Evolutionary conservation across 192 early-diverging fungal species (phyloP).

Genomic region (Backusella liffmaniae): DNA sequence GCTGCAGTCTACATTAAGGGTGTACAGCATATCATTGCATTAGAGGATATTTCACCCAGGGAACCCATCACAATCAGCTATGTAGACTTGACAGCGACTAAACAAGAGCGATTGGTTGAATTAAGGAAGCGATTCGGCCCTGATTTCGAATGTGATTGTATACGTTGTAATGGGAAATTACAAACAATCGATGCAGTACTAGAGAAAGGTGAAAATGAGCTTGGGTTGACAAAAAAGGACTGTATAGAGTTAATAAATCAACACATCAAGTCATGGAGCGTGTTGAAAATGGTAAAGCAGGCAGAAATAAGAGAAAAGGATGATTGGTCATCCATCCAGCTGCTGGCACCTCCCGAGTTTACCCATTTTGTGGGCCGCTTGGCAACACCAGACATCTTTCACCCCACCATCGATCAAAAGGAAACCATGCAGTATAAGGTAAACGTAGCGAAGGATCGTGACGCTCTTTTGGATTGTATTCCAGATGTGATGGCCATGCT

Average conservation of each 20-base stretch:
- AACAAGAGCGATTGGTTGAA: slow-evolving; percentile 11
- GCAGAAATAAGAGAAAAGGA: neutral
- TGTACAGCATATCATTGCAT: slow-evolving; percentile 45
- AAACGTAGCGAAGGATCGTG: neutral
- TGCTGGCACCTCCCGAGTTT: slow-evolving; percentile 14
- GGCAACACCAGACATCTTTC: slow-evolving; percentile 9
- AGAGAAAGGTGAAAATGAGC: neutral
- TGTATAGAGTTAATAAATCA: neutral
- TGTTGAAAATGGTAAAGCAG: slow-evolving; percentile 17
- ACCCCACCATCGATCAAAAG: neutral
- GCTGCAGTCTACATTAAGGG: slow-evolving; percentile 53
- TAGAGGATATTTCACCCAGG: slow-evolving; percentile 49
- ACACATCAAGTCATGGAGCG: neutral
- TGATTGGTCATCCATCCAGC: neutral
- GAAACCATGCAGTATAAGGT: neutral
- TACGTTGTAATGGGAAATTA: slow-evolving; percentile 5
- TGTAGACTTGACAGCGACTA: slow-evolving; percentile 47
- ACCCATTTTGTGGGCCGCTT: slow-evolving; percentile 13
- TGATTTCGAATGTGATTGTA: slow-evolving; percentile 21
- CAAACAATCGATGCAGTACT: neutral
- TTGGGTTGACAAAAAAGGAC: neutral
- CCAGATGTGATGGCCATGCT: neutral
- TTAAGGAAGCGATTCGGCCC: slow-evolving; percentile 18
- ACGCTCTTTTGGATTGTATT: neutral
- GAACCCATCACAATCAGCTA: slow-evolving; percentile 61